Evolutionary conservation across 306 rosid genomes (phyloP), one percentile per base, ranked within the genome.

Genomic region (Crataegus laevigata): DNA sequence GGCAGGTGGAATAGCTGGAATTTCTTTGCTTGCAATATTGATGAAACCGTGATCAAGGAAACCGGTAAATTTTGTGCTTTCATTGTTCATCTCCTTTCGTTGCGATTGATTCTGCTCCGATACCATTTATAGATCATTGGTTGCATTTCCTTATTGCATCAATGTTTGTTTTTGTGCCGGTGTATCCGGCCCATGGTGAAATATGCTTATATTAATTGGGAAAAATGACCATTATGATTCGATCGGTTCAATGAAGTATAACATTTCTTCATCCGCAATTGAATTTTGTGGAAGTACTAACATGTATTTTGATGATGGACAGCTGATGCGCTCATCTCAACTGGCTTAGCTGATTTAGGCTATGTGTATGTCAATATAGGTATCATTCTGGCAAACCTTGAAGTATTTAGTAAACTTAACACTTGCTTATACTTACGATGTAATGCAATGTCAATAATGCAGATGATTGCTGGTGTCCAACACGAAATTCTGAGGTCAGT

Each of bases 1-100:
- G 54, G 83, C 81, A 94, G 99, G 77, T 94, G 99, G 99, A 94
- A 92, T 83, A 94, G 99, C 89, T 94, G 99, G 99, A 94, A 94
- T 83, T 94, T 94, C 86, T 94, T 90, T 76, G 97, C 96, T 52
- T 94, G 99, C 90, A 82, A 92, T 74, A 92, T 94, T 68, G 89
- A 84, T 79, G 99, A 94, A 83, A 86, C 88, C 1, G 87, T 90
- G 63, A 89, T 94, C 74, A 92, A 82, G 88, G 97, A 94, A 90
- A 89, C 92, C 6, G 99, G 99, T 94, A 71, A 14, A 51, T 17
- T 74, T 78, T 68, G 29, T 73, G 61, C 64, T 80, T 70, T 59
- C 57, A 5, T 73, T 29, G 58, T 14, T 43, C 45, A 11, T 30
- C 25, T 73, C 72, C 30, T 70, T 21, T 63, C 14, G 40, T 63